These are phyloP conservation scores for Aspergillus sp. DNA, from an alignment of 2,329 filamentous ascomycete species.

Conservation along the genomic window DNA sequence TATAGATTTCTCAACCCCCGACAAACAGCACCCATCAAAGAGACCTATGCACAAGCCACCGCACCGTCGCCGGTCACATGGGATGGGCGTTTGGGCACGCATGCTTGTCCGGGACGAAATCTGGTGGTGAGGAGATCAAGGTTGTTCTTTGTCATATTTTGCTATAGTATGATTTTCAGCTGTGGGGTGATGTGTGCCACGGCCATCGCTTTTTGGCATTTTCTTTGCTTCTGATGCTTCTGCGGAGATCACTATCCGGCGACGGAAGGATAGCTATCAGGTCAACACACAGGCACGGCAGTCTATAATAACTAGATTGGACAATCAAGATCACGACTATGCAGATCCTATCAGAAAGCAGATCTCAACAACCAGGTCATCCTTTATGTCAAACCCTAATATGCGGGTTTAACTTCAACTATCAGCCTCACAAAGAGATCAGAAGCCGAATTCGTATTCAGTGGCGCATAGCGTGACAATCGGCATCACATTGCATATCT, in stretches of 20 bases:
- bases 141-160: slow-evolving; percentile 41
- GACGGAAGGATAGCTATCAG: background rate
- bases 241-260: background rate
- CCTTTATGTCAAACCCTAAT: no score
- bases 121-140: slow-evolving; percentile 38
- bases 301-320: no score
- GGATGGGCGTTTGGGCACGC: slow-evolving; percentile 25
- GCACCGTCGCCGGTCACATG: slow-evolving; percentile 12
- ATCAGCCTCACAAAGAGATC: no score
- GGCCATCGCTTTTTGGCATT: background rate
- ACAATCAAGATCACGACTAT: no score
- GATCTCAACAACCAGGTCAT: no score
- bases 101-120: slow-evolving; percentile 45
- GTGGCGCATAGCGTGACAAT: no score
- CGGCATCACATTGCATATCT: no score
- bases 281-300: no score
- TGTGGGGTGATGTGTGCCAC: slow-evolving; percentile 4
- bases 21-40: background rate
- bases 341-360: no score
- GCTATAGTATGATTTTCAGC: slow-evolving; percentile 45
- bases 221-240: background rate
- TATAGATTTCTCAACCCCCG: slow-evolving; percentile 8
- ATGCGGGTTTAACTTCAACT: no score
- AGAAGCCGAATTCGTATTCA: no score
- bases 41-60: slow-evolving; percentile 10